A percentile compares a stretch with the other conserved stretches of the same genome.
These are phyloP conservation scores for Eudorina sp. DNA, from an alignment of 139 green algal genomes.

Conservation along the genomic window DNA sequence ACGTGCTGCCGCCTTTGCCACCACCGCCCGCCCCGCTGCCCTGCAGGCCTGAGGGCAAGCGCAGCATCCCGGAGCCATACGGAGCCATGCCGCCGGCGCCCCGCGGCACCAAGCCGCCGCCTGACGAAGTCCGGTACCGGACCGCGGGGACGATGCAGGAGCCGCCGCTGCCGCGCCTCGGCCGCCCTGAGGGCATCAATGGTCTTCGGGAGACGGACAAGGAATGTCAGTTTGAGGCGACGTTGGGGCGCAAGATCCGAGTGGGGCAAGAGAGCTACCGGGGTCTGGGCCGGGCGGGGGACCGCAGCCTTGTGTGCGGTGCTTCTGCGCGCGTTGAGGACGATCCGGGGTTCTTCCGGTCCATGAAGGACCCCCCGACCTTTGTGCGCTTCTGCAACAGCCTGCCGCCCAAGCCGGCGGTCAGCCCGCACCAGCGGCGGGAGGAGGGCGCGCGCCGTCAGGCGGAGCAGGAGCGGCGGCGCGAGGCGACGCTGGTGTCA, in stretches of 20 bases:
- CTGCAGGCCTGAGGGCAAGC: slow-evolving; percentile 56
- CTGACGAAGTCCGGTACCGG: not conserved
- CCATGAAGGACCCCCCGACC: slow-evolving; percentile 60
- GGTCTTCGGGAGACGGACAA: slow-evolving; percentile 57
- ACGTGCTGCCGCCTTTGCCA: not conserved
- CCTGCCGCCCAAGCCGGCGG: slow-evolving; percentile 53
- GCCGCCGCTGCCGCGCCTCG: slow-evolving; percentile 51
- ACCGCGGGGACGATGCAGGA: slow-evolving; percentile 13
- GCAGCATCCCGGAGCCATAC: slow-evolving; percentile 54
- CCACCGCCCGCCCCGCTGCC: not conserved
- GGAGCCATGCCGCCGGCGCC: slow-evolving; percentile 39
- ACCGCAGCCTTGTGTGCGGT: slow-evolving; percentile 51
- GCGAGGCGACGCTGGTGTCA: slow-evolving; percentile 40
- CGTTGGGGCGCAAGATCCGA: slow-evolving; percentile 58
- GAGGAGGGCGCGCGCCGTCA: slow-evolving; percentile 19
- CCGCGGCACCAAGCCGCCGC: not conserved
- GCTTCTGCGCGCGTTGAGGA: slow-evolving; percentile 54
- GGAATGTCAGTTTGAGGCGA: slow-evolving; percentile 52
- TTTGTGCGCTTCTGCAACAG: slow-evolving; percentile 57
- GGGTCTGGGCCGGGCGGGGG: slow-evolving; percentile 51
- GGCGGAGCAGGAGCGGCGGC: slow-evolving; percentile 31
- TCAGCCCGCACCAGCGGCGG: slow-evolving; percentile 57
- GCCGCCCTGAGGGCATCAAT: slow-evolving; percentile 45
- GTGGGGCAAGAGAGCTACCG: slow-evolving; percentile 54
- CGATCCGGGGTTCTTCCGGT: slow-evolving; percentile 52